Evolutionary conservation across 2,329 filamentous ascomycete genomes (phyloP).

Genomic region (Cladosporium sp.): DNA sequence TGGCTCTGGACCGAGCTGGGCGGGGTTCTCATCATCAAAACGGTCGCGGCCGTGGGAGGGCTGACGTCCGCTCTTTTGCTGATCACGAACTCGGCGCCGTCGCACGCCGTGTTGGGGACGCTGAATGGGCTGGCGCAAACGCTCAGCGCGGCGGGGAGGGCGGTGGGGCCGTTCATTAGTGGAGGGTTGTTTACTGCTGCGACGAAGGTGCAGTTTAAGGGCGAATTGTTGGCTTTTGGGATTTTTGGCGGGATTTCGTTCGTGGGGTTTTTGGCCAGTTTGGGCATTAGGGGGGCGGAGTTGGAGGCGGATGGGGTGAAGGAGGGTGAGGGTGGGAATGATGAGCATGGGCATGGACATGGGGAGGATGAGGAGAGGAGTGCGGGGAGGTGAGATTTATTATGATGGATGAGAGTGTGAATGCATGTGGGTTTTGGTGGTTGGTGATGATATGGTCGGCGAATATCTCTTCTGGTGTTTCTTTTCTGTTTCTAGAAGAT

Average conservation of each 20-base stretch:
- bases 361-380: constrained; percentile 26
- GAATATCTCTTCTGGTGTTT: too few species aligned
- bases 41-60: constrained; percentile 82
- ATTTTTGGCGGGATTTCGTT: constrained; percentile 81
- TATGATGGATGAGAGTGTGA: too few species aligned
- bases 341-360: constrained; percentile 42
- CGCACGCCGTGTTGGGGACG: constrained; percentile 78
- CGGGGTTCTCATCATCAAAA: constrained; percentile 77
- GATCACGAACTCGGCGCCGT: constrained; percentile 89
- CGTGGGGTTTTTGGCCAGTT: constrained; percentile 72
- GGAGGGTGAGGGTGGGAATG: constrained; percentile 29
- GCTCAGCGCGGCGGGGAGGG: constrained; percentile 83
- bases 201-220: constrained; percentile 68
- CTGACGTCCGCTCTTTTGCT: constrained; percentile 84
- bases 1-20: constrained; percentile 83
- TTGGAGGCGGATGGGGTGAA: constrained; percentile 57
- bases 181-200: constrained; percentile 82
- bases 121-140: constrained; percentile 94
- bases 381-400: too few species aligned
- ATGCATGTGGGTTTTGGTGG: too few species aligned
- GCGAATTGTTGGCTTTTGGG: constrained; percentile 81
- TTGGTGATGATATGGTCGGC: too few species aligned
- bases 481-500: too few species aligned
- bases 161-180: constrained; percentile 82
- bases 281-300: constrained; percentile 65